Conservation (phyloP, 257 asterid species). For the Solanum arcanum region DNA sequence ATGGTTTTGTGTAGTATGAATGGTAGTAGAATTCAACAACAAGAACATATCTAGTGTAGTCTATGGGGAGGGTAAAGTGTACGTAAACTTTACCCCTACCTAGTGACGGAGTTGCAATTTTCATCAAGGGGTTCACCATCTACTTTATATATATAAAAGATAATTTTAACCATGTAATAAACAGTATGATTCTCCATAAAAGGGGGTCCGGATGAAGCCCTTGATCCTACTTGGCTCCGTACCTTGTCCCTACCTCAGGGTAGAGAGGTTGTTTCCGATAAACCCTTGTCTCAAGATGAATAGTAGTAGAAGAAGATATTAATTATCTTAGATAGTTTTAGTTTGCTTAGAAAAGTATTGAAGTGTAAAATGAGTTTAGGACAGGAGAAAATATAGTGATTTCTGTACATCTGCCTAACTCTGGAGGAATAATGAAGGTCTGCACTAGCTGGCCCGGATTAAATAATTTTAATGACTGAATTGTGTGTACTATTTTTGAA, state of each 20-base stretch:
- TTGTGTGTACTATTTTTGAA: not conserved
- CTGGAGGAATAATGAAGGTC: not conserved
- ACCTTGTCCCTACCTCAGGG: not conserved
- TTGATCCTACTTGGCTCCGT: not conserved
- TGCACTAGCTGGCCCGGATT: not conserved
- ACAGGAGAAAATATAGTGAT: not conserved
- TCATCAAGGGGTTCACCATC: not conserved
- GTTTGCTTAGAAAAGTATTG: not conserved
- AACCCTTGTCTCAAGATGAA: not conserved
- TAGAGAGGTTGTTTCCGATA: not conserved
- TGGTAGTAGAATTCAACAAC: not conserved
- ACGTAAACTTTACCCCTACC: rapidly evolving
- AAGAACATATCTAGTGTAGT: not conserved
- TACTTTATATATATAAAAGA: not conserved
- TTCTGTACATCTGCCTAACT: not conserved
- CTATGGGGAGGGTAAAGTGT: not conserved
- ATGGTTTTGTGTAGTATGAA: not conserved
- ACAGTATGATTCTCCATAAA: not conserved
- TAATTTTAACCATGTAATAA: not conserved
- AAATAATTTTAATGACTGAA: too few species aligned
- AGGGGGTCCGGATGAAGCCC: not conserved
- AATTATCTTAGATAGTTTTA: not conserved
- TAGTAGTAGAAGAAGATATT: not conserved
- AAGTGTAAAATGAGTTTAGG: not conserved
- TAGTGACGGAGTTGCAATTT: not conserved